A percentile compares a stretch with the other conserved stretches of the same genome.
Conservation (phyloP, 2,329 filamentous ascomycete species). For the Microcyclospora tardicrescens region DNA sequence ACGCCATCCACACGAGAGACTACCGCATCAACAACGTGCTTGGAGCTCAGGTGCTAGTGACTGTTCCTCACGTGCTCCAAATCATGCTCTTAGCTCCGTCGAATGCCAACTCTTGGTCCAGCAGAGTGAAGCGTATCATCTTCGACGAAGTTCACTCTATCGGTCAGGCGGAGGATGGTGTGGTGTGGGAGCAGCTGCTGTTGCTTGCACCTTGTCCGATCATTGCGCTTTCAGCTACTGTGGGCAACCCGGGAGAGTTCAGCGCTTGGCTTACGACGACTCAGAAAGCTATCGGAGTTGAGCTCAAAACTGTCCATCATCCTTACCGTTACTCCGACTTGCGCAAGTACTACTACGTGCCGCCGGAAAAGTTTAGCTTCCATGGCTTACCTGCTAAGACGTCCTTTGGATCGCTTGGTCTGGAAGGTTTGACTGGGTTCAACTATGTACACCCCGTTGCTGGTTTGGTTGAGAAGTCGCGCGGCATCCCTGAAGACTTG, state of each 20-base stretch:
- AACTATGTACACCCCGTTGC: constrained; percentile 53
- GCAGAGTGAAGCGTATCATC: constrained; percentile 59
- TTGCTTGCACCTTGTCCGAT: constrained; percentile 64
- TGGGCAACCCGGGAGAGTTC: constrained; percentile 63
- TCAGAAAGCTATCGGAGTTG: constrained; percentile 49
- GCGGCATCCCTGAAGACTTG: constrained; percentile 55
- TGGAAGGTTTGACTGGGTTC: constrained; percentile 40
- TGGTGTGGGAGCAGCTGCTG: constrained; percentile 67
- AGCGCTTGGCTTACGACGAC: constrained; percentile 53
- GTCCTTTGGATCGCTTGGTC: constrained; percentile 31
- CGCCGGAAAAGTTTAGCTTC: constrained; percentile 39
- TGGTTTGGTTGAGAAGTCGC: constrained; percentile 46
- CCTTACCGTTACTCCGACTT: constrained; percentile 61
- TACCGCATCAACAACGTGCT: constrained; percentile 60
- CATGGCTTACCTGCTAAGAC: constrained; percentile 35
- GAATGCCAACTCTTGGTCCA: constrained; percentile 55
- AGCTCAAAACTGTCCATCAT: constrained; percentile 57
- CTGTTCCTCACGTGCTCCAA: constrained; percentile 64
- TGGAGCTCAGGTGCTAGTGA: constrained; percentile 63
- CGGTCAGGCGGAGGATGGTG: constrained; percentile 59
- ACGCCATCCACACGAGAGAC: constrained; percentile 67
- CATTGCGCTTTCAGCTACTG: constrained; percentile 66
- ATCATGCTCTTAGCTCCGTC: constrained; percentile 58
- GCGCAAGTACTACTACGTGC: constrained; percentile 57
- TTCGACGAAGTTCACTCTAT: constrained; percentile 78